Evolutionary conservation across 192 early-diverging fungal genomes (phyloP).

Genomic region (Podila epicladia): DNA sequence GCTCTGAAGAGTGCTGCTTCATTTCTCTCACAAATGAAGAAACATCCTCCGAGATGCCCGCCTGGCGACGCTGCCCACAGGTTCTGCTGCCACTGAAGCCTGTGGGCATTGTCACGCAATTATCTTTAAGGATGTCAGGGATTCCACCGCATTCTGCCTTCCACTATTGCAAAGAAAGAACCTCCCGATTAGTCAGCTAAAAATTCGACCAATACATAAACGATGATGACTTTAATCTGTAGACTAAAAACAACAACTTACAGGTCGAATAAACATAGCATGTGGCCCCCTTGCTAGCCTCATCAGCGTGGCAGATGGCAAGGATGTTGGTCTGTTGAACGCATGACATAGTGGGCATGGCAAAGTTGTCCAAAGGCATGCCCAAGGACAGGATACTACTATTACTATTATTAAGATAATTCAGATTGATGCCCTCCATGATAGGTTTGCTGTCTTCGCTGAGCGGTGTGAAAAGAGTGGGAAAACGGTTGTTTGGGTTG

Average conservation of each 20-base stretch:
- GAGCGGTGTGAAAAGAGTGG: slow-evolving; percentile 40
- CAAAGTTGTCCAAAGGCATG: slow-evolving; percentile 41
- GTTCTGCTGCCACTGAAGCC: slow-evolving; percentile 40
- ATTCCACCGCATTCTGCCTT: slow-evolving; percentile 35
- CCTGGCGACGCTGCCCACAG: slow-evolving; percentile 40
- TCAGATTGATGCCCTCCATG: slow-evolving; percentile 52
- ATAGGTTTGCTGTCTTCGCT: slow-evolving; percentile 54
- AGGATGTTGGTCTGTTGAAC: slow-evolving; percentile 27
- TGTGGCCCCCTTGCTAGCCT: slow-evolving; percentile 29
- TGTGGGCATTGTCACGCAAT: slow-evolving; percentile 35
- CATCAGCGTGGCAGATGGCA: slow-evolving; percentile 40
- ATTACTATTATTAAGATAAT: slow-evolving; percentile 34
- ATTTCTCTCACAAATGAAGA: slow-evolving; percentile 48
- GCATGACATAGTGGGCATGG: slow-evolving; percentile 10
- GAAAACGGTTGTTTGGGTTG: slow-evolving; percentile 3
- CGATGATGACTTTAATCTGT: not conserved
- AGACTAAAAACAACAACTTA: slow-evolving; percentile 10
- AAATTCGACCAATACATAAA: not conserved
- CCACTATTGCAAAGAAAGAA: slow-evolving; percentile 8
- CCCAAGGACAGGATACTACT: slow-evolving; percentile 28
- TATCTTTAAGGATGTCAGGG: slow-evolving; percentile 45
- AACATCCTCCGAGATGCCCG: slow-evolving; percentile 32
- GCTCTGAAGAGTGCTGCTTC: slow-evolving; percentile 19
- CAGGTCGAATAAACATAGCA: slow-evolving; percentile 53
- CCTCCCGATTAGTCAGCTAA: not conserved